Conservation (phyloP, 192 early-diverging fungal species). For the Podila verticillata region DNA sequence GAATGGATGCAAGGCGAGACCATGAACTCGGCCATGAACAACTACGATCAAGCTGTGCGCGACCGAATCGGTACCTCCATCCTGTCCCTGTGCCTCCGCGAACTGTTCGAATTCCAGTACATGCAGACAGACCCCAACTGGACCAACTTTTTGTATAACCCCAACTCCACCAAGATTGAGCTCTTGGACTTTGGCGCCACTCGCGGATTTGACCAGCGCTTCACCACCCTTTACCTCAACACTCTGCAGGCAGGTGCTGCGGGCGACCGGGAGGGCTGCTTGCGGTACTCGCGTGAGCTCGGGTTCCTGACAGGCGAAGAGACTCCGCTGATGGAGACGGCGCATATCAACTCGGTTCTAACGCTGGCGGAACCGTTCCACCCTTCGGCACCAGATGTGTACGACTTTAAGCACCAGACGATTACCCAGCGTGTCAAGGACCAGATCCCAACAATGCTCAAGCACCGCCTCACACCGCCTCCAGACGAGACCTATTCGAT, state of each 20-base stretch:
- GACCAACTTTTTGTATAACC: constrained; percentile 96
- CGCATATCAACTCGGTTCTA: constrained; percentile 90
- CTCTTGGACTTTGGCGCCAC: constrained; percentile 97
- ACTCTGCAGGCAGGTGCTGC: constrained; percentile 78
- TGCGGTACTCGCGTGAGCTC: constrained; percentile 80
- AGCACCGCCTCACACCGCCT: constrained; percentile 92
- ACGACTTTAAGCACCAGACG: constrained; percentile 87
- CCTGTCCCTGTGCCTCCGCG: constrained; percentile 84
- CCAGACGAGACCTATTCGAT: constrained; percentile 98
- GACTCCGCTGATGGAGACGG: constrained; percentile 70
- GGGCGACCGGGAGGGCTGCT: constrained; percentile 77
- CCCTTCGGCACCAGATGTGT: constrained; percentile 56
- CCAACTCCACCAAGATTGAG: constrained; percentile 69
- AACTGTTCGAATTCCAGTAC: constrained; percentile 92
- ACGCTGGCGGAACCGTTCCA: constrained; percentile 89
- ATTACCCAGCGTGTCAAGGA: constrained; percentile 85
- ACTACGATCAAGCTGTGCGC: constrained; percentile 14
- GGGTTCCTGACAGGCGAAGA: constrained; percentile 96
- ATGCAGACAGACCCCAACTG: constrained; percentile 99
- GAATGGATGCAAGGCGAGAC: constrained; percentile 82
- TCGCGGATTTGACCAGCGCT: constrained; percentile 77
- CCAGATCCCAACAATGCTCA: constrained; percentile 95
- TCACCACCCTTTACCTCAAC: constrained; percentile 79
- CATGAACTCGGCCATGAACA: constrained; percentile 62
- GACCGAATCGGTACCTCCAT: constrained; percentile 79